Percentiles rank a stretch among this genome's conserved stretches.
Evolutionary conservation across 129 eudicot species (phyloP).

Genomic region (Chrysanthemum makinoi): DNA sequence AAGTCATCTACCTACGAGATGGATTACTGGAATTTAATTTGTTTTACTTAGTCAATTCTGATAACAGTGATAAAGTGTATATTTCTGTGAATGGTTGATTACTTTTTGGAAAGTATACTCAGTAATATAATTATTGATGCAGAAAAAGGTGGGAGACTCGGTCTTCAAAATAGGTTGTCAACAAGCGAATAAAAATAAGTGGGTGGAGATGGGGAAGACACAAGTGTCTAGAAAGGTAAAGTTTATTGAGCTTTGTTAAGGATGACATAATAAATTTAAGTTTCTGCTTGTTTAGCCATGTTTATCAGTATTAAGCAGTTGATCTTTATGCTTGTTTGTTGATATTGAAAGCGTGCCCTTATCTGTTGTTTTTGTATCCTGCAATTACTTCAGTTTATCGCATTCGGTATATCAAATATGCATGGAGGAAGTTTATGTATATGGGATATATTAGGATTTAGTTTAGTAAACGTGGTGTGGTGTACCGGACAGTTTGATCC

Average conservation of each 20-base stretch:
- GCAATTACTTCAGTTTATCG: not conserved
- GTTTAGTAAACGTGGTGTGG: not conserved
- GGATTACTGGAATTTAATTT: too few relatives aligned
- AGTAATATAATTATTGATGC: constrained; percentile 32
- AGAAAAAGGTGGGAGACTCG: constrained; percentile 63
- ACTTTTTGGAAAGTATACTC: constrained; percentile 17
- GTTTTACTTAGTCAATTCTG: too few relatives aligned
- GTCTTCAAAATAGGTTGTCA: constrained; percentile 57
- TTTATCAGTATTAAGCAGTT: too few relatives aligned
- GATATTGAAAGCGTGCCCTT: not conserved
- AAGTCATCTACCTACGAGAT: not conserved
- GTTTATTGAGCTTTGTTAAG: constrained; percentile 7
- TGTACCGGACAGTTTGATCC: not conserved
- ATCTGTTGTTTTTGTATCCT: too few relatives aligned
- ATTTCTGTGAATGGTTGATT: constrained; percentile 4
- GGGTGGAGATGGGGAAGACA: constrained; percentile 76
- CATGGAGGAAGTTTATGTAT: not conserved
- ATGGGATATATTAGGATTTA: not conserved
- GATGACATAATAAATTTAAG: constrained; percentile 5
- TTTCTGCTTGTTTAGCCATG: too few relatives aligned
- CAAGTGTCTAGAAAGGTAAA: constrained; percentile 76
- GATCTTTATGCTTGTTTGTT: too few relatives aligned
- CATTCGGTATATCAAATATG: not conserved
- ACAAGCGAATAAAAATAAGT: constrained; percentile 80
- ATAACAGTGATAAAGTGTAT: too few relatives aligned